A percentile compares a stretch with the other conserved stretches of the same genome.
Evolutionary conservation across 768 basidiomycete genomes (phyloP).

Genomic region (Kwoniella sp.): DNA sequence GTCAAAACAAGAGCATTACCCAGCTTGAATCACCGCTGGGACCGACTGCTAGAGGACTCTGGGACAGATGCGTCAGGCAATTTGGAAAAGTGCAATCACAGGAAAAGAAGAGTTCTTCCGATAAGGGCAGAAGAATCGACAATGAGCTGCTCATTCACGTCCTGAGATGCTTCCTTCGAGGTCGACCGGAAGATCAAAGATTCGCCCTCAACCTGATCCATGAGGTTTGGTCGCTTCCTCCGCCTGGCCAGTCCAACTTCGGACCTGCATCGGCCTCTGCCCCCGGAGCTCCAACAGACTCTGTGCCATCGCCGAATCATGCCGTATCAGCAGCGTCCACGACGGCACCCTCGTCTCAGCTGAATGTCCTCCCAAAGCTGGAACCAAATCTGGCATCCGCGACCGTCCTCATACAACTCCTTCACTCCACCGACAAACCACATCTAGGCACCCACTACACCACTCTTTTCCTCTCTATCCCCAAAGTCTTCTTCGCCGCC

Average conservation of each 20-base stretch:
- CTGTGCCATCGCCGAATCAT: neutral
- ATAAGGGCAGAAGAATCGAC: slow-evolving; percentile 10
- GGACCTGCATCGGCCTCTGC: slow-evolving; percentile 1
- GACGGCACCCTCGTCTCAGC: neutral
- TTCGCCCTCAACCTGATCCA: slow-evolving; percentile 8
- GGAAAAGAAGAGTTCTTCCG: too few species aligned
- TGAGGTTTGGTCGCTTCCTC: slow-evolving; percentile 20
- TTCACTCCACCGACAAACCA: slow-evolving; percentile 20
- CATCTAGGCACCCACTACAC: slow-evolving; percentile 38
- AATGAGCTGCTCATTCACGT: slow-evolving; percentile 12
- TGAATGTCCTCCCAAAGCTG: slow-evolving; percentile 23
- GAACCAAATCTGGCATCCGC: slow-evolving; percentile 33
- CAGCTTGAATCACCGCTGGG: slow-evolving; percentile 15
- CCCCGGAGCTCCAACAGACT: neutral
- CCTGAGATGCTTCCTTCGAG: slow-evolving; percentile 15
- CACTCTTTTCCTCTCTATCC: slow-evolving; percentile 27
- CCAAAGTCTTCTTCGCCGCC: slow-evolving; percentile 8
- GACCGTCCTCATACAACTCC: slow-evolving; percentile 36
- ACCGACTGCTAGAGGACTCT: slow-evolving; percentile 24
- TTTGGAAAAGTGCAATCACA: slow-evolving; percentile 2
- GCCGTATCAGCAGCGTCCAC: neutral
- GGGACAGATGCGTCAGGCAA: slow-evolving; percentile 32
- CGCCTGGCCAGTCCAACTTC: slow-evolving; percentile 16
- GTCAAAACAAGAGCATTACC: neutral
- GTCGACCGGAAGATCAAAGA: slow-evolving; percentile 21